A percentile compares a stretch with the other conserved stretches of the same genome.
Evolutionary conservation across 305 asterid genomes (phyloP).

Genomic region (Fraxinus angustifolia): DNA sequence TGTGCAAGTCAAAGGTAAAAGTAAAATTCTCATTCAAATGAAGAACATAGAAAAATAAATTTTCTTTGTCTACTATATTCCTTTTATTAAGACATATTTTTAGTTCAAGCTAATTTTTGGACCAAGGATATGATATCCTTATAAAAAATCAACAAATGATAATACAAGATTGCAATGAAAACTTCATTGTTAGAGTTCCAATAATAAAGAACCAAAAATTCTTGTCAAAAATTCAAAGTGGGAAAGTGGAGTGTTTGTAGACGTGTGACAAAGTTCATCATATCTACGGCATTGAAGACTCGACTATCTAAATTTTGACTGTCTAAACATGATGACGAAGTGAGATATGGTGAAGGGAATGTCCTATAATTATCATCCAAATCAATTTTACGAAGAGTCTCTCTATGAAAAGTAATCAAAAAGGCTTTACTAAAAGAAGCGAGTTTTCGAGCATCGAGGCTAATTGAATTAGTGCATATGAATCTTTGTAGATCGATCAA

Average conservation of each 20-base stretch:
- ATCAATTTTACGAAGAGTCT: not conserved
- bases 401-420: not conserved
- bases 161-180: no score
- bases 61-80: no score
- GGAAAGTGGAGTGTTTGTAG: no score
- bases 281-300: not conserved
- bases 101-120: no score
- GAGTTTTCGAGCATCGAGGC: not conserved
- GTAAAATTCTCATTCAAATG: not conserved
- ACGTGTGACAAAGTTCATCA: not conserved
- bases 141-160: no score
- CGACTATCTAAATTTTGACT: not conserved
- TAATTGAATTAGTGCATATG: not conserved
- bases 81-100: no score
- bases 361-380: not conserved
- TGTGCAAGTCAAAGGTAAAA: not conserved
- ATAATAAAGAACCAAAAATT: no score
- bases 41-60: no score
- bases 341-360: not conserved
- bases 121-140: no score
- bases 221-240: no score
- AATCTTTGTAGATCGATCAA: not conserved
- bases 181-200: no score
- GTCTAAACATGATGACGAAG: not conserved
- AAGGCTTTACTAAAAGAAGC: not conserved